phyloP scores from a whole-genome alignment of 805 yeast genomes.

The Jamesozyma piceae region DNA sequence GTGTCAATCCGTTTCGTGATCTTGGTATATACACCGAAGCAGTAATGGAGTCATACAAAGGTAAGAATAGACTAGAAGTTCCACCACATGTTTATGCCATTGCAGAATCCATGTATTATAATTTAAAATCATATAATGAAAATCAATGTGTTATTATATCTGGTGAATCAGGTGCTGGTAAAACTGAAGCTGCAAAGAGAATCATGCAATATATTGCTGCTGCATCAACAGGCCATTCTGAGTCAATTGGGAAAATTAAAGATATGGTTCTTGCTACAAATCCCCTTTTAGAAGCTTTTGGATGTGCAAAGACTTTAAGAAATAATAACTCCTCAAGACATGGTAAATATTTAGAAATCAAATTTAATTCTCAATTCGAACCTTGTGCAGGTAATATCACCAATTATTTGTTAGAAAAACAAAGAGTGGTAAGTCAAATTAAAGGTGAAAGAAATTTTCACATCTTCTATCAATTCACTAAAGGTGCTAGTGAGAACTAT shows the following conservation, averaged over 20 bases:
- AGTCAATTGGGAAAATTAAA: conserved; percentile 75
- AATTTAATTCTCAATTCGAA: conserved; percentile 69
- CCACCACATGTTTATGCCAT: conserved; percentile 98
- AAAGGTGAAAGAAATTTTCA: conserved; percentile 91
- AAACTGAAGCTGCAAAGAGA: conserved; percentile 95
- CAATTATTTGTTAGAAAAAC: conserved; percentile 87
- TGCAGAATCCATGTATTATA: conserved; percentile 94
- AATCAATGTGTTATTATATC: conserved; percentile 95
- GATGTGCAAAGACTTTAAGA: conserved; percentile 95
- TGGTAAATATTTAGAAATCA: conserved; percentile 90
- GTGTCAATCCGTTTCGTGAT: conserved; percentile 94
- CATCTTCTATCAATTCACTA: conserved; percentile 91
- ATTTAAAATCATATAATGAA: conserved; percentile 87
- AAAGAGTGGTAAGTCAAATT: conserved; percentile 93
- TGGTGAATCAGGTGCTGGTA: conserved; percentile 97
- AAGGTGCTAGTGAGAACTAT: conserved; percentile 77
- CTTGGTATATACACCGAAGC: conserved; percentile 87
- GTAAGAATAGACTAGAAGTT: conserved; percentile 88
- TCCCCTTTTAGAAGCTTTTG: conserved; percentile 96
- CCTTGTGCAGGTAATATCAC: conserved; percentile 96
- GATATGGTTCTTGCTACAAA: conserved; percentile 98
- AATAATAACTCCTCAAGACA: conserved; percentile 96
- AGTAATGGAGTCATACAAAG: conserved; percentile 66
- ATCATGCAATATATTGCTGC: conserved; percentile 95
- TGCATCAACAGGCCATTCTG: conserved; percentile 52